These are phyloP conservation scores for Polytolypa hystricis DNA, from an alignment of 2,329 filamentous ascomycete genomes.

Conservation along the genomic window DNA sequence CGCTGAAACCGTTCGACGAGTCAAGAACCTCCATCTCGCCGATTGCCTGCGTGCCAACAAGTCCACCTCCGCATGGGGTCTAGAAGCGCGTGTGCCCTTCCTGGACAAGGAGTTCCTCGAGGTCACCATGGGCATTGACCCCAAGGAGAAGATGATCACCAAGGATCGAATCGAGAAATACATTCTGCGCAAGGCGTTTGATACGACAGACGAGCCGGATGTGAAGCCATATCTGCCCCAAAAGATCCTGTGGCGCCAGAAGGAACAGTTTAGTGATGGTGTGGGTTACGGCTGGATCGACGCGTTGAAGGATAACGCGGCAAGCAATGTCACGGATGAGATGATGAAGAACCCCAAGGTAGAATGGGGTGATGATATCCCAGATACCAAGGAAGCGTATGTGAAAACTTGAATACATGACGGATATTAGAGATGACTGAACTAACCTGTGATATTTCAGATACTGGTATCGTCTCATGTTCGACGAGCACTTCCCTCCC, in stretches of 20 bases:
- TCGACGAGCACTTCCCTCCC: conserved; percentile 94
- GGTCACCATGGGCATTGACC: conserved; percentile 85
- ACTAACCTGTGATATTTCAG: conserved; percentile 27
- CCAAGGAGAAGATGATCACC: conserved; percentile 89
- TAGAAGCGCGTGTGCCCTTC: conserved; percentile 96
- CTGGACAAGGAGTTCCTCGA: conserved; percentile 96
- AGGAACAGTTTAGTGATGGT: conserved; percentile 98
- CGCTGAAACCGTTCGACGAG: conserved; percentile 81
- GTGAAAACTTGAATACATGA: conserved; percentile 24
- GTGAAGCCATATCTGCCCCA: conserved; percentile 83
- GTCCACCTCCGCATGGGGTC: conserved; percentile 93
- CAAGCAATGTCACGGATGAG: conserved; percentile 82
- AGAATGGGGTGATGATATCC: conserved; percentile 87
- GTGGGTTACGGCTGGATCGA: conserved; percentile 99
- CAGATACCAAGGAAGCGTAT: conserved; percentile 91
- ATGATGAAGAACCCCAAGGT: conserved; percentile 98
- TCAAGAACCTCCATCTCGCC: conserved; percentile 93
- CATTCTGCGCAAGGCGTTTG: conserved; percentile 94
- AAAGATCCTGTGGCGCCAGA: conserved; percentile 93
- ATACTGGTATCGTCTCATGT: conserved; percentile 98
- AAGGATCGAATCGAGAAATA: conserved; percentile 90
- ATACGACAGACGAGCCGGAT: conserved; percentile 75
- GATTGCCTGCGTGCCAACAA: conserved; percentile 98
- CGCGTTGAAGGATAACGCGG: conserved; percentile 86
- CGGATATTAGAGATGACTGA: conserved; percentile 3